Percentiles rank a stretch among this genome's conserved stretches.
These are phyloP conservation scores for Gracilaria caudata DNA, from an alignment of 23 red algal genomes.

Conservation along the genomic window DNA sequence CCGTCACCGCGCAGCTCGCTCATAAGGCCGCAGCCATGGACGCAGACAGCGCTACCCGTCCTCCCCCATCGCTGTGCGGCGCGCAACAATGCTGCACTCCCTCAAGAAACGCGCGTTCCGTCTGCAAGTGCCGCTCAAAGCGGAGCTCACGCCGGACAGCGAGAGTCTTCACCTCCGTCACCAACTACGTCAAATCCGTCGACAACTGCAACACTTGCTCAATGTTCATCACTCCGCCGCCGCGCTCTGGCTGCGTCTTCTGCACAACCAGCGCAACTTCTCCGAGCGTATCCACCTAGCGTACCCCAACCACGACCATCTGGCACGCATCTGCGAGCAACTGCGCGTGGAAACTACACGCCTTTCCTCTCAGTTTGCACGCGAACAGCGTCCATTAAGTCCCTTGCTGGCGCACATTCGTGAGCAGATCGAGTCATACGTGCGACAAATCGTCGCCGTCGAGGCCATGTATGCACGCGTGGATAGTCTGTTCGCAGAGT, in stretches of 20 bases:
- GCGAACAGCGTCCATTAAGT: neutral
- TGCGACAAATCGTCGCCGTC: neutral
- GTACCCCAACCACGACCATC: constrained; percentile 8
- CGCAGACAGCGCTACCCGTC: neutral
- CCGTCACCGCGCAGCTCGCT: neutral
- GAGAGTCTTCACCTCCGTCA: constrained; percentile 2
- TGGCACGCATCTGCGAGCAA: neutral
- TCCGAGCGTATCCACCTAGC: neutral
- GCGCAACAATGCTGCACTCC: neutral
- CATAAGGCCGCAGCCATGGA: no score
- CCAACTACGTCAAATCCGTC: neutral
- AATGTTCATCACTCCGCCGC: neutral
- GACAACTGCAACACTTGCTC: neutral
- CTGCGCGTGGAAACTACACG: neutral
- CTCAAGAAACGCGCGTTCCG: constrained; percentile 16
- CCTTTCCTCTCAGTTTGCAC: neutral
- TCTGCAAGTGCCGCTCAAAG: neutral
- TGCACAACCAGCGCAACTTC: constrained; percentile 35
- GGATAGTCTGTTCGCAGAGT: neutral
- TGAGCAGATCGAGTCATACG: neutral
- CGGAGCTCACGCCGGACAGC: neutral
- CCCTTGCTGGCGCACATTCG: neutral
- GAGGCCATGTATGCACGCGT: neutral
- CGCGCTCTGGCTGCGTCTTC: constrained; percentile 2
- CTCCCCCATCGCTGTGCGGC: no score